Conservation (phyloP, 805 yeast species). For the Metschnikowia gelsemii region DNA sequence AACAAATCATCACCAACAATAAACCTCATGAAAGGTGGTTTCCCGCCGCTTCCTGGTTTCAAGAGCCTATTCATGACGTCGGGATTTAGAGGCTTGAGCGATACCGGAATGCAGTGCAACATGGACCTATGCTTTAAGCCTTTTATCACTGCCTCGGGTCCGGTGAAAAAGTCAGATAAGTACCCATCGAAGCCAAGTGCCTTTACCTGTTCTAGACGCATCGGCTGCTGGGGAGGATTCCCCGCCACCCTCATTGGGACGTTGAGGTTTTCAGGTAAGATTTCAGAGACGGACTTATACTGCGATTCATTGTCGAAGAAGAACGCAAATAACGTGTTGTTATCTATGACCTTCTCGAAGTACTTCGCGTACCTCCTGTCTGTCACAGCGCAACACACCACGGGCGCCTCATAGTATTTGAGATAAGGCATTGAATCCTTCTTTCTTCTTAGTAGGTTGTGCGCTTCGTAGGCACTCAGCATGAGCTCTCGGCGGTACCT, state of each 20-base stretch:
- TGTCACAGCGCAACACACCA: conserved; percentile 57
- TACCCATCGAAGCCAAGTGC: conserved; percentile 77
- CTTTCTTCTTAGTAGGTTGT: conserved; percentile 32
- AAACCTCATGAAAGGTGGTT: conserved; percentile 52
- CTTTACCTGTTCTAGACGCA: conserved; percentile 35
- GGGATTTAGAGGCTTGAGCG: conserved; percentile 45
- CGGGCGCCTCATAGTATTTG: conserved; percentile 70
- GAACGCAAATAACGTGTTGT: conserved; percentile 56
- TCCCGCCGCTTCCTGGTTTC: conserved; percentile 37
- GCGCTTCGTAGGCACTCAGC: conserved; percentile 42
- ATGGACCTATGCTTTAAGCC: conserved; percentile 62
- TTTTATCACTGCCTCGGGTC: conserved; percentile 67
- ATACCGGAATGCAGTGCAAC: conserved; percentile 60
- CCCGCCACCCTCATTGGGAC: conserved; percentile 56
- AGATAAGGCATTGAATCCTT: conserved; percentile 44
- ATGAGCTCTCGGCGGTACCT: conserved; percentile 34
- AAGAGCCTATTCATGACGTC: conserved; percentile 38
- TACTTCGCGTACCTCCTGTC: conserved; percentile 51
- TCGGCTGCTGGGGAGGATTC: conserved; percentile 16
- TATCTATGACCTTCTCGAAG: conserved; percentile 56
- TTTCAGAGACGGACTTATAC: conserved; percentile 44
- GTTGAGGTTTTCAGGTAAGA: conserved; percentile 38
- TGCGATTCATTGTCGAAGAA: conserved; percentile 55
- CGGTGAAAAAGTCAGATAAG: conserved; percentile 65
- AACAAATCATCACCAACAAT: conserved; percentile 58